Base-by-base conservation (phyloP, 116 monocot genomes). In the Cymodocea nodosa region DNA sequence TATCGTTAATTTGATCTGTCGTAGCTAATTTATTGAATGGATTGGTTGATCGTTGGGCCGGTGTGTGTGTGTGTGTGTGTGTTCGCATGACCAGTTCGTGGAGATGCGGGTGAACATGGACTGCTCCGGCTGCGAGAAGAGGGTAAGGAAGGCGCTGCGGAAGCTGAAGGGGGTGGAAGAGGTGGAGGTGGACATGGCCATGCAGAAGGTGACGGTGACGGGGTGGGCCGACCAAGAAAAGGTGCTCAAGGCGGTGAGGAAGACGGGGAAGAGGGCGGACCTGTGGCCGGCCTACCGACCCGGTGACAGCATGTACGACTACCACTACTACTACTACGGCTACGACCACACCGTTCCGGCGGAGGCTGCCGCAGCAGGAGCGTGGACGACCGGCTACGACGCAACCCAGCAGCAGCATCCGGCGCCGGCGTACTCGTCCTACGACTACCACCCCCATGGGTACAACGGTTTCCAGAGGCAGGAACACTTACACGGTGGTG, bases 101-200 rank as follows among this genome's bases (percentile, higher is more conserved):
- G 88, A 88, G 75, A 24, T 93, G 75, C 75, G 70, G 36, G 81
- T 93, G 54, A 79, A 85, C 66, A 81, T 93, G 79, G 85, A 85
- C 54, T 93, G 88, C 75, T 2, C 58, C 2, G 92, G 85, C 34
- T 93, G 92, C 64, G 81, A 85, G 79, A 70, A 23, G 51, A 85
- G 65, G 68, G 56, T 93, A 6, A 67, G 76, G 50, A 87, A 81
- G 56, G 74, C 83, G 0, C 81, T 93, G 8, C 17, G 16, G 2
- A 77, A 80, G 35, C 58, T 87, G 12, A 14, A 77, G 76, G 92
- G 93, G 9, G 82, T 89, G 59, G 77, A 93, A 30, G 24, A 68
- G 15, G 81, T 93, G 50, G 85, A 85, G 3, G 70, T 93, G 22
- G 89, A 93, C 74, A 82, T 83, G 78, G 73, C 19, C 17, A 75